Evolutionary conservation across 1,284 basidiomycete species (phyloP), one percentile per base, ranked within the genome.

Genomic region (Cutaneotrichosporon spelunceum): DNA sequence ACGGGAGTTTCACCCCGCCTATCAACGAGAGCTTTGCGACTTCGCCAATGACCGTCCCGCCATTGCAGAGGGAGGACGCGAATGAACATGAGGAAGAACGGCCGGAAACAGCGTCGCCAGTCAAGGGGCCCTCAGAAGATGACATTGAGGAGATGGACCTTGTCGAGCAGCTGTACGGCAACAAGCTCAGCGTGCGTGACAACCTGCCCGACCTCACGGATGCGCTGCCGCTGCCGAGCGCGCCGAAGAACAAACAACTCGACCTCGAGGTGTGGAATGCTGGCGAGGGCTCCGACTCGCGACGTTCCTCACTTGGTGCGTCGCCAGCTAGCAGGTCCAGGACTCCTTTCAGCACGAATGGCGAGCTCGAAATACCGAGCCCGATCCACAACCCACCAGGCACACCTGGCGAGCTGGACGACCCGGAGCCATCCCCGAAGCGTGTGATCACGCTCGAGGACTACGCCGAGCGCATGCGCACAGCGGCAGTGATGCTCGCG

Each of bases 381-480:
- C 39, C 56, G n/a, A 26, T 23, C 16, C 48, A 27, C n/a, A n/a
- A n/a, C 11, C 48, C 4, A 26, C 19, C 48, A 29, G 26, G 19
- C 14, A 50, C 48, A 21, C 48, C 48, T 3, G 48, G 48, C 27
- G 50, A 44, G n/a, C 3, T 57, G 34, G 59, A 49, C 53, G 57
- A 59, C 30, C 47, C 36, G 24, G 23, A 36, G 10, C 29, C 29
- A 19, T 42, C 72, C 9, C 62, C 66, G 16, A 74, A 78, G 48
- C 73, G 71, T 2, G 70, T 77, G 9, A 79, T 82, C 61, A 81
- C 81, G 1, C 81, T 99, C 30, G 94, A 99, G 72, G 95, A 99
- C 70, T 99, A 99, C 75, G 95, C 95, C 0, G 91, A 97, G 71
- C 86, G 95, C 48, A 99, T 99, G 95, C 87, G 92, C 16, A 98